Evolutionary conservation across 2,329 filamentous ascomycete genomes (phyloP), one percentile per base, ranked within the genome.

Genomic region (Colletotrichum abscissum): DNA sequence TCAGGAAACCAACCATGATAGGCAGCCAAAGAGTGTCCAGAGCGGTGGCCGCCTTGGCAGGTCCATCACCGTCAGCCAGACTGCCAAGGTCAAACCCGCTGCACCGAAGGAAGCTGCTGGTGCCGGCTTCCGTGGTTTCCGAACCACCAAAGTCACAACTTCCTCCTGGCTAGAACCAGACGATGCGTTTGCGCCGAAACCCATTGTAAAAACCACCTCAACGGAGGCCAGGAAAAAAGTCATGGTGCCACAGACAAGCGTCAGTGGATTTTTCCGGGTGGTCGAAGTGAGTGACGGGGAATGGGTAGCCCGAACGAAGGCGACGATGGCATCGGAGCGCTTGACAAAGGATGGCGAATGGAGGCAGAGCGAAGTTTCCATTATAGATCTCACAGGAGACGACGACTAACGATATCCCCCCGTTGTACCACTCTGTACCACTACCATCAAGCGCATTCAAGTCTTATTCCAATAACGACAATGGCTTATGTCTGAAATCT

Each of bases 231-330:
- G 84, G 74, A 86, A 82, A 72, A 73, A 85, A 14, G 38, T 42
- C 38, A 80, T 84, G 72, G 75, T 84, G 46, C 83, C 84, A 14
- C 80, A 81, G 55, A 77, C 77, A 30, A 83, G 82, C 57, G 77
- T 78, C 16, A 77, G 77, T 6, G 85, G 85, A 3, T 87, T 85
- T 77, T 83, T 84, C 74, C 77, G 79, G 30, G 84, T 81, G 63
- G 54, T 82, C 22, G 80, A 82, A 19, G 75, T 81, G 46, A 73
- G 67, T n/a, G 79, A 79, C 19, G 79, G 79, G 26, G 78, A 81
- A 80, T 76, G 2, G 78, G 78, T 19, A 75, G 69, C 42, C 5
- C 42, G 78, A 9, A 60, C 70, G 22, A 59, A 66, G 65, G n/a
- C 12, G 14, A 28, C 26, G 14, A 24, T 22, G 16, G 16, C 42